Evolutionary conservation across 2,329 filamentous ascomycete species (phyloP).

Genomic region (Fusarium concolor): DNA sequence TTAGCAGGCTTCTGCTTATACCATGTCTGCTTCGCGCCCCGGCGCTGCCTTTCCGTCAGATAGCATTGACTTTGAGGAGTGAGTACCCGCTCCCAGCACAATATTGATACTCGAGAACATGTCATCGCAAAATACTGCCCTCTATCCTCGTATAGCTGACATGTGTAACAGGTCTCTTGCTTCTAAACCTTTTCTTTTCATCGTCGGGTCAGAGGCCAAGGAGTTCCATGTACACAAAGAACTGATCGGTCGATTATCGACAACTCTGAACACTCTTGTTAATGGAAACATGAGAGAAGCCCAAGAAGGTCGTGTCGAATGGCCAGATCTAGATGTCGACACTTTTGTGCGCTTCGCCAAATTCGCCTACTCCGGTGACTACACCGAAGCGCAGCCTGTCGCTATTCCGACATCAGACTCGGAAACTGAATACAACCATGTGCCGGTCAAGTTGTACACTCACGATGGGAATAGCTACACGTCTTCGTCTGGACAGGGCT

Average conservation of each 20-base stretch:
- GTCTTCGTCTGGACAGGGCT: neutral
- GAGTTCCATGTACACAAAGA: constrained; percentile 45
- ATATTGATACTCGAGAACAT: neutral
- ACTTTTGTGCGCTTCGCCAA: constrained; percentile 47
- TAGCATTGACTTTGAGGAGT: constrained; percentile 34
- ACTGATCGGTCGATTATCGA: constrained; percentile 38
- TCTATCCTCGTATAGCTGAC: neutral
- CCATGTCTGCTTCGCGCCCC: constrained; percentile 19
- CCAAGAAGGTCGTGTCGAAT: constrained; percentile 39
- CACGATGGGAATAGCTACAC: neutral
- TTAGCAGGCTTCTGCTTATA: constrained; percentile 8
- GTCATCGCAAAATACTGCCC: neutral
- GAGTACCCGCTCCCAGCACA: constrained; percentile 1
- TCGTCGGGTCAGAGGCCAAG: constrained; percentile 37
- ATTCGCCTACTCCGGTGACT: constrained; percentile 43
- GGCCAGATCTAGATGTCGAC: constrained; percentile 42
- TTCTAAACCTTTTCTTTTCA: constrained; percentile 44
- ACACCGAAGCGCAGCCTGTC: constrained; percentile 35
- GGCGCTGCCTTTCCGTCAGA: constrained; percentile 4
- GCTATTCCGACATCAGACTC: neutral
- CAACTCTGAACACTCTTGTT: constrained; percentile 39
- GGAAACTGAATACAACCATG: neutral
- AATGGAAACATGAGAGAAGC: constrained; percentile 46
- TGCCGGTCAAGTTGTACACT: constrained; percentile 2
- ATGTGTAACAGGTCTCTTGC: constrained; percentile 31